Evolutionary conservation across 495 filamentous ascomycete genomes (phyloP), one percentile per base, ranked within the genome.

Genomic region (Aspergillus biplanus): DNA sequence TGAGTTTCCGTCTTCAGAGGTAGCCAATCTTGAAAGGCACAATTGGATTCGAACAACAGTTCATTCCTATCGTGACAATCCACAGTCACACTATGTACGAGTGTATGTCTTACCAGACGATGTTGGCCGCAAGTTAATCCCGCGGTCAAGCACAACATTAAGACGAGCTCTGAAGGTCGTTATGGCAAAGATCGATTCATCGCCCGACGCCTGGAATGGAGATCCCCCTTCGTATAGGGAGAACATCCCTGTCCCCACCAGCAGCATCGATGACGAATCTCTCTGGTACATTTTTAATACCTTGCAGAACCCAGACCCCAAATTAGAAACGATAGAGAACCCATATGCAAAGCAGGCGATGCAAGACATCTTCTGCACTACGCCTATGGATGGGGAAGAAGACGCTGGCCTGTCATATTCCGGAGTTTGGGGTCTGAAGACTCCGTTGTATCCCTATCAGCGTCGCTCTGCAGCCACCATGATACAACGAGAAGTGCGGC

Each of bases 281-380:
- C 74, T 97, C 0, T 90, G 93, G 66, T 86, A 91, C 61, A 85
- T 97, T 64, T 98, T 96, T 78, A 98, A 97, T 76, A 91, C 82
- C 4, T 76, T 97, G 8, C 81, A 89, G 11, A 87, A 92, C 9
- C 94, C 94, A 1, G 68, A 80, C 3, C 90, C 92, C 7, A 64
- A 65, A 0, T 77, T 83, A 4, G 74, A 85, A 7, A 55, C 58
- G 0, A 79, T 93, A 32, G 59, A 69, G 1, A 85, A 91, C 64
- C 71, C 69, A 4, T 84, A 89, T 64, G 80, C 83, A 0, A 81
- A 76, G 33, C 75, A 83, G 9, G 86, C 89, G 0, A 88, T 94
- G 74, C 70, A 85, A 49, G 81, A 82, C 6, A 69, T 98, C 11
- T 71, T 97, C 32, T 44, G 59, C 4, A 58, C 42, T 18, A 34